Base-by-base conservation (phyloP, 495 filamentous ascomycete genomes). In the Thermothielavioides terrestris region DNA sequence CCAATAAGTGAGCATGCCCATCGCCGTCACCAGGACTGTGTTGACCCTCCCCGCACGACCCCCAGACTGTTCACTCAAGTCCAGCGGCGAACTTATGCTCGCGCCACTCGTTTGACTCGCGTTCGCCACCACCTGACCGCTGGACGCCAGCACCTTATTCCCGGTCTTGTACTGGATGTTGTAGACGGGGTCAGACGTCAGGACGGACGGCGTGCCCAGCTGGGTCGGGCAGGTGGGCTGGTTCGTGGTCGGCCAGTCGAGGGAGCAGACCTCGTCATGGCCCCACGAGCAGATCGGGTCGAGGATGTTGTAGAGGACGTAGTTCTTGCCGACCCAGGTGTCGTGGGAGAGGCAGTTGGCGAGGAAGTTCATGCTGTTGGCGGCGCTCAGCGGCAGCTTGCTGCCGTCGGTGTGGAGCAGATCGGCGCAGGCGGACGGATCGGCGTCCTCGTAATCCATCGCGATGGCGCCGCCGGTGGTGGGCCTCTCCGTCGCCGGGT, bases 301-400 rank as follows among this genome's bases (percentile, higher is more conserved):
- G 30, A 68, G 51, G 22, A 73, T 70, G 50, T 73, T 73, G 55
- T 68, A 73, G 7, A 73, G 66, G 34, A 66, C 35, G 58, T 71
- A 59, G 54, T 73, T 71, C 46, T 60, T 58, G 20, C 54, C 69
- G 10, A 73, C 64, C 69, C 69, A 73, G 51, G 55, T 72, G 42
- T 69, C 64, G 15, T 52, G 54, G 1, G 42, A 56, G 11, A 75
- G 66, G 46, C 72, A 75, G 55, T 63, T 69, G 14, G 68, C 64
- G 4, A 75, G 51, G 35, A 64, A 75, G 31, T 73, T 71, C 66
- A 75, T 75, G 56, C 72, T 74, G 60, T 75, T 75, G 26, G 71
- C 53, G 3, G 70, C 72, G 59, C 68, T 72, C 11, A 75, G 66
- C 4, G 72, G 72, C 23, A 75, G 56, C 60, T 70, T 74, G 54